Evolutionary conservation across 169 alveolate genomes (phyloP), one percentile per base, ranked within the genome.

Genomic region (Haemoproteus tartakovskyi): DNA sequence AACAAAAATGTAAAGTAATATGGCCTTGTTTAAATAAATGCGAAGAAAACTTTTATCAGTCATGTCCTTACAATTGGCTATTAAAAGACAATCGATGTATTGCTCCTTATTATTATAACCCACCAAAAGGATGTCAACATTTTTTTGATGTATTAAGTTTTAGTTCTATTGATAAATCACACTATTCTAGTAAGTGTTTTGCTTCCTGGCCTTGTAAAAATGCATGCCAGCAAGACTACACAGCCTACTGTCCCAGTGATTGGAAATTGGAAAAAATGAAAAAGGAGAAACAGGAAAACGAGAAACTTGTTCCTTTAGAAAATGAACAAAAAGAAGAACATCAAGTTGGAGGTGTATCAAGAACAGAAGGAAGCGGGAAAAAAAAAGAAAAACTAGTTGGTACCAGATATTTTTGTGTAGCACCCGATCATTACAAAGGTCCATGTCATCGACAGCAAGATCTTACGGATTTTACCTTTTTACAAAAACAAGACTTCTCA

Each of bases 191-290:
- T 24, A 62, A 56, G 9, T 88, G 92, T 61, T 59, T 50, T 24
- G 91, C 91, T 1, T 80, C 88, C 4, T 88, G 92, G 92, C 89
- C 90, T 16, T 88, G 92, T 24, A 46, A 48, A 26, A 78, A 79
- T 11, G 22, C 74, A 21, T 88, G 92, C 46, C 79, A 85, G 43
- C 85, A 85, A 59, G 89, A 88, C 41, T 88, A 83, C 67, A 33
- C 67, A 9, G 22, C 18, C 5, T 57, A 63, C 12, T 64, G 81
- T n/a, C 81, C 81, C 8, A 59, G 41, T 3, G 24, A 51, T 8
- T 64, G 81, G 81, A 0, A 12, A 19, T 45, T 33, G 3, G 22
- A 11, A 29, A 41, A 0, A 18, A 19, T 21, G 47, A 41, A 40
- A 16, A 33, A 47, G n/a, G 19, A 2, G 36, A 57, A 11, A 18